A percentile compares a stretch with the other conserved stretches of the same genome.
Evolutionary conservation across 2,329 filamentous ascomycete genomes (phyloP).

Genomic region (Gyromitra esculenta): DNA sequence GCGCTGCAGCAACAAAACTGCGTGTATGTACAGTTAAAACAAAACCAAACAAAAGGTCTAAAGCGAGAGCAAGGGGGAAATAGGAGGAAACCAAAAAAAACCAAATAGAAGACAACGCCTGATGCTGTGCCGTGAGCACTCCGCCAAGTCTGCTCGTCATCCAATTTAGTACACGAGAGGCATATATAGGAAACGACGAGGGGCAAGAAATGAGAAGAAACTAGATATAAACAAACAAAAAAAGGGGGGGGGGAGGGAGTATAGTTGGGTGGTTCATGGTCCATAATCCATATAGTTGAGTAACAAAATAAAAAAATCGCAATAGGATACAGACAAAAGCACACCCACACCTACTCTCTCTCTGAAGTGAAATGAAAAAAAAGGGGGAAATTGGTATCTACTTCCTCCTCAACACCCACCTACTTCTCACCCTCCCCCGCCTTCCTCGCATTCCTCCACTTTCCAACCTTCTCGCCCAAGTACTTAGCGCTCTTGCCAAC

Average conservation of each 20-base stretch:
- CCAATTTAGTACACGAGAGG: neutral
- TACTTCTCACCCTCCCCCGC: neutral
- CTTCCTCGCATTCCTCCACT: constrained; percentile 64
- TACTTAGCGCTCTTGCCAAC: constrained; percentile 76
- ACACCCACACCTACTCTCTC: too few species aligned
- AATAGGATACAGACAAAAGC: too few species aligned
- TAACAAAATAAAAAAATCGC: too few species aligned
- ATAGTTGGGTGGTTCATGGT: too few species aligned
- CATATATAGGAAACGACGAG: too few species aligned
- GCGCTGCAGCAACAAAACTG: neutral
- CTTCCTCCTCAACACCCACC: neutral
- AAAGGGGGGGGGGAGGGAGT: neutral
- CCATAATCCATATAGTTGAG: too few species aligned
- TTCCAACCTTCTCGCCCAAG: constrained; percentile 79
- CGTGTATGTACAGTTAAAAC: neutral
- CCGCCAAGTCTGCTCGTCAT: neutral
- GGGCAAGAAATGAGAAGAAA: neutral
- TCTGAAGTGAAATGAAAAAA: neutral
- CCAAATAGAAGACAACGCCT: constrained; percentile 1
- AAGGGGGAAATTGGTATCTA: neutral
- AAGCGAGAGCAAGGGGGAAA: neutral
- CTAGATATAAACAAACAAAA: constrained; percentile 17
- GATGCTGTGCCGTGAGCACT: neutral
- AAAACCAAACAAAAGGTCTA: neutral
- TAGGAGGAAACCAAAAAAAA: neutral